A percentile compares a stretch with the other conserved stretches of the same genome.
phyloP scores from a whole-genome alignment of 148 eudicot genomes.

The Vaccinium corymbosum region DNA sequence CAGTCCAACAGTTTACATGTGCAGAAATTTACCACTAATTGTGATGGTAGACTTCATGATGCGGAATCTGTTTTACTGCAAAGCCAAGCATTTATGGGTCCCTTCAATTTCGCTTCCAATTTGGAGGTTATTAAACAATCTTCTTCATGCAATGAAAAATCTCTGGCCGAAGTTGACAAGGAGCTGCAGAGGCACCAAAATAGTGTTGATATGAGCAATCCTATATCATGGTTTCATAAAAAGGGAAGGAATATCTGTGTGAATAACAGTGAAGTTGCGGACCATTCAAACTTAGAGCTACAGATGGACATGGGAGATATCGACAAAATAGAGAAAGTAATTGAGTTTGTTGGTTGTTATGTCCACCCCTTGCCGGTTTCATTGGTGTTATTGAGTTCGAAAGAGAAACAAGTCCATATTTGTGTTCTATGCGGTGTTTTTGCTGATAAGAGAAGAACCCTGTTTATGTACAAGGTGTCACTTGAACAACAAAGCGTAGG shows the following conservation, averaged over 20 bases:
- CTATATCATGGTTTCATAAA: constrained; percentile 19
- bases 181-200: constrained; percentile 13
- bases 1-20: constrained; percentile 13
- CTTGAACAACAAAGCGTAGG: constrained; percentile 38
- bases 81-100: constrained; percentile 18
- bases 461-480: constrained; percentile 59
- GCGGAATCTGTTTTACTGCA: constrained; percentile 14
- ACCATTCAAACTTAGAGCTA: constrained; percentile 19
- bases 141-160: constrained; percentile 9
- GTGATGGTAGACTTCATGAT: constrained; percentile 23
- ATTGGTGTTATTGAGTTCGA: constrained; percentile 48
- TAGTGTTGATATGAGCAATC: constrained; percentile 17
- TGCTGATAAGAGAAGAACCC: constrained; percentile 39
- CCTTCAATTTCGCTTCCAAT: constrained; percentile 2
- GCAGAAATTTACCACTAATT: constrained; percentile 5
- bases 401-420: constrained; percentile 43
- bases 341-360: constrained; percentile 59
- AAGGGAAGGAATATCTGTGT: constrained; percentile 24
- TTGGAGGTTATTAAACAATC: constrained; percentile 17
- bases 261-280: constrained; percentile 26
- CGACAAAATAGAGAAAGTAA: constrained; percentile 23
- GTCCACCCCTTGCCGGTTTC: constrained; percentile 60
- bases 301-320: constrained; percentile 17
- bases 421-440: constrained; percentile 62
- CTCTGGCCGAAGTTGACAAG: constrained; percentile 2